Base-by-base conservation (phyloP, 352 stramenopile species). In the Discostella stelligera region DNA sequence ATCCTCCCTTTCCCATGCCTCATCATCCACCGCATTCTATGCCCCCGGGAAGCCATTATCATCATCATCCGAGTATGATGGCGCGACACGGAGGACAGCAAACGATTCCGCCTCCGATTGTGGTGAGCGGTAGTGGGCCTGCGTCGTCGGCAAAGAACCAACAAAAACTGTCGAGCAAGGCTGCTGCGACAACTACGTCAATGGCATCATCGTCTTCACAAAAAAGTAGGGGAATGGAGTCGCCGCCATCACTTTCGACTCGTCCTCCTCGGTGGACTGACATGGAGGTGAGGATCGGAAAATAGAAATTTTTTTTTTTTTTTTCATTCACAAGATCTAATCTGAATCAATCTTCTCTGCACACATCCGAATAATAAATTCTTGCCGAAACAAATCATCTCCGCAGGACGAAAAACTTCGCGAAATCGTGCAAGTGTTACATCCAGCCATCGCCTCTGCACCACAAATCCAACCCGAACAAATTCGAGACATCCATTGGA, bases 401-500 rank as follows among this genome's bases (percentile, higher is more conserved):
- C 32, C n/a, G 23, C n/a, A 81, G 74, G 74, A 81, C 48, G 61
- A 81, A 66, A 11, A 75, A 53, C 62, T 81, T n/a, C 66, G 60
- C 18, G 37, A 54, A 70, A 71, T 81, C 48, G 66, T 81, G 4
- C 9, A 16, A 46, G 20, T 25, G 11, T 30, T 76, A 2, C 62
- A 81, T n/a, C 66, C 66, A 1, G 23, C 25, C 16, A 61, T 77
- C n/a, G 50, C 37, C 18, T 27, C 25, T 10, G 39, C 27, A 30
- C 46, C 52, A 16, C 41, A 52, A 23, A 49, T 62, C 41, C 46
- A 54, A 16, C 62, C 62, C 0, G 55, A 74, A 23, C 50, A 73
- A 56, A 79, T 79, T 39, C 63, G 69, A 18, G 46, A 52, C n/a
- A 82, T 82, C 8, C 60, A 82, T 53, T 82, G 75, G 75, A 30